Conservation (phyloP, 1,139 yeast genomes). For the Protomyces inundatus region DNA sequence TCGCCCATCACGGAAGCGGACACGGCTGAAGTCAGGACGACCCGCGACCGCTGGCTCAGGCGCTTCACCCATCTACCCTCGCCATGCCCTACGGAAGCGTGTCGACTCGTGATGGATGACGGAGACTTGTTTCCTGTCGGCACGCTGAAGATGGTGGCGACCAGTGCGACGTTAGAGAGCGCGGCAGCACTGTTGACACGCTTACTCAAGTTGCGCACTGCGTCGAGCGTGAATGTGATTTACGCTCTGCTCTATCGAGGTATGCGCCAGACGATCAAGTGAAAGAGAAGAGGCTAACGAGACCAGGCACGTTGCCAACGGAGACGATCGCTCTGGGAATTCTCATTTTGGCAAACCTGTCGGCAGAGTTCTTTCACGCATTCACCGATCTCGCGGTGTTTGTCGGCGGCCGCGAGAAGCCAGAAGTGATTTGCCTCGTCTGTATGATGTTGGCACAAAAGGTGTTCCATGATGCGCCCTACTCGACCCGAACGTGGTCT, state of each 20-base stretch:
- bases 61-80: not conserved
- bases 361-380: not conserved
- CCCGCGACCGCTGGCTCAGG: not conserved
- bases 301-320: not conserved
- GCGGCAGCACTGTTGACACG: not conserved
- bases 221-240: not conserved
- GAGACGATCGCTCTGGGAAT: not conserved
- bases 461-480: not conserved
- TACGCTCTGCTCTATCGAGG: not conserved
- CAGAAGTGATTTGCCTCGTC: not conserved
- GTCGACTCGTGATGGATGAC: not conserved
- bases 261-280: too few species aligned
- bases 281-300: too few species aligned
- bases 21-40: too few species aligned
- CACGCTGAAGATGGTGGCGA: not conserved
- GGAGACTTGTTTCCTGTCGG: not conserved
- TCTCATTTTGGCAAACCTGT: not conserved
- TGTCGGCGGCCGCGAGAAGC: not conserved
- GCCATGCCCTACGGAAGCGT: not conserved
- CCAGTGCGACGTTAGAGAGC: not conserved
- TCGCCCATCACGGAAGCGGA: too few species aligned
- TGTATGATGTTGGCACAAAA: not conserved
- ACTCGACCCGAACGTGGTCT: not conserved
- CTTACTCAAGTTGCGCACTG: not conserved
- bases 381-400: not conserved